Evolutionary conservation across 352 stramenopile species (phyloP).

Genomic region (Phytophthora nicotianae): DNA sequence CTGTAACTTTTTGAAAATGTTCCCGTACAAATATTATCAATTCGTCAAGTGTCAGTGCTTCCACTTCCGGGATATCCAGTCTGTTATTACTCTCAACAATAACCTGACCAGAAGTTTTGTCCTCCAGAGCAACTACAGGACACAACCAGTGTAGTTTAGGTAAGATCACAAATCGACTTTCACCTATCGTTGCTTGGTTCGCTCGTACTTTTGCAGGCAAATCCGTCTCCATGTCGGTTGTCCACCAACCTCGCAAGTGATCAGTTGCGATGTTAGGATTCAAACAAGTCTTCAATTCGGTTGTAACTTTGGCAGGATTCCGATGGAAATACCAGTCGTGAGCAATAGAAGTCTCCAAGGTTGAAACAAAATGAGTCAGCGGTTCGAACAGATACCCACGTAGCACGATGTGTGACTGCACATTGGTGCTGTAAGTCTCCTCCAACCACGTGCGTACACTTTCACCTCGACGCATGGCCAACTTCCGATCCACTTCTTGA

Average conservation of each 20-base stretch:
- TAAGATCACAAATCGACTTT: conserved; percentile 64
- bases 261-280: conserved; percentile 44
- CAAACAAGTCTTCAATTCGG: conserved; percentile 4
- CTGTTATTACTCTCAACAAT: conserved; percentile 39
- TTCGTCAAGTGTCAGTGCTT: conserved; percentile 41
- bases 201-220: conserved; percentile 42
- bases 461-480: conserved; percentile 61
- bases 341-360: conserved; percentile 42
- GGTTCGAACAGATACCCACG: conserved; percentile 75
- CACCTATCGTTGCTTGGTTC: conserved; percentile 27
- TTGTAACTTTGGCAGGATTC: conserved; percentile 21
- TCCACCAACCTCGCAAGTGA: conserved; percentile 78
- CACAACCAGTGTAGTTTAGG: conserved; percentile 76
- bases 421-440: conserved; percentile 53
- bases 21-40: conserved; percentile 37
- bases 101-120: conserved; percentile 18
- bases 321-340: conserved; percentile 58
- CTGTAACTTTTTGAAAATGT: conserved; percentile 47
- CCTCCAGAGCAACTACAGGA: conserved; percentile 49
- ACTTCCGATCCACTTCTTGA: conserved; percentile 69
- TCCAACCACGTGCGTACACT: conserved; percentile 60
- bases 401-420: conserved; percentile 64
- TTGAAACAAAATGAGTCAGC: conserved; percentile 49
- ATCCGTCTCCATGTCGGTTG: conserved; percentile 49
- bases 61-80: conserved; percentile 37